These are phyloP conservation scores for Sodiomyces alkalinus DNA, from an alignment of 2,329 filamentous ascomycete species.

Conservation along the genomic window DNA sequence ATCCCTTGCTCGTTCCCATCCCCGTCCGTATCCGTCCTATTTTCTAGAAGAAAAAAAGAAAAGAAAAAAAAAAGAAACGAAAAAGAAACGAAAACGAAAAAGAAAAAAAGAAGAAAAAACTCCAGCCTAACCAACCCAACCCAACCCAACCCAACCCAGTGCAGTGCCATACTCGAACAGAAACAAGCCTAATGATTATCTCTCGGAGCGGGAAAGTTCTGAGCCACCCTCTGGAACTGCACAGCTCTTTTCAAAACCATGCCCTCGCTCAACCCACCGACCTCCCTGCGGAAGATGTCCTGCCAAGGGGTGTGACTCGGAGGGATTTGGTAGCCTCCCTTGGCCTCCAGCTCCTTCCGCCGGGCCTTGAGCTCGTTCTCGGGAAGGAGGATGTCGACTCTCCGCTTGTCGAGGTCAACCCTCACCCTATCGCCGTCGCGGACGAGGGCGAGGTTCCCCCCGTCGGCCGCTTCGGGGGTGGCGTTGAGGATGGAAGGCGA, in stretches of 20 bases:
- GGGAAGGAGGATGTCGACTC: slow-evolving; percentile 29
- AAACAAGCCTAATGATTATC: slow-evolving; percentile 32
- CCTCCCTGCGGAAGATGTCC: slow-evolving; percentile 30
- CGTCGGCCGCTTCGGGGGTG: slow-evolving; percentile 36
- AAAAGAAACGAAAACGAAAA: too few species aligned
- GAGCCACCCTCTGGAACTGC: slow-evolving; percentile 30
- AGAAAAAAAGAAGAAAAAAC: too few species aligned
- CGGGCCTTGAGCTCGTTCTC: slow-evolving; percentile 24
- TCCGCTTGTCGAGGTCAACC: slow-evolving; percentile 31
- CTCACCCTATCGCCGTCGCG: slow-evolving; percentile 31
- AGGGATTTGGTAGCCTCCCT: slow-evolving; percentile 20
- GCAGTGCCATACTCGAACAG: too few species aligned
- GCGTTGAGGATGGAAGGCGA: slow-evolving; percentile 41
- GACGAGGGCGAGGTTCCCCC: slow-evolving; percentile 35
- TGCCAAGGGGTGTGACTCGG: slow-evolving; percentile 34
- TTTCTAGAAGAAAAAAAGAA: too few species aligned
- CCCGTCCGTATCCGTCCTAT: too few species aligned
- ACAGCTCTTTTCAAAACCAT: slow-evolving; percentile 30
- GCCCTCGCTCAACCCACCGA: slow-evolving; percentile 26
- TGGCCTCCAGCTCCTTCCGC: slow-evolving; percentile 18
- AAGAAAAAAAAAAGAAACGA: too few species aligned
- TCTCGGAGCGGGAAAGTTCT: slow-evolving; percentile 21
- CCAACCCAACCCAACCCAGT: too few species aligned
- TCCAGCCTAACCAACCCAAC: too few species aligned
- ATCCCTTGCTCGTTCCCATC: too few species aligned